Evolutionary conservation across 2,329 filamentous ascomycete species (phyloP).

Genomic region (Clonostachys rhizophaga): DNA sequence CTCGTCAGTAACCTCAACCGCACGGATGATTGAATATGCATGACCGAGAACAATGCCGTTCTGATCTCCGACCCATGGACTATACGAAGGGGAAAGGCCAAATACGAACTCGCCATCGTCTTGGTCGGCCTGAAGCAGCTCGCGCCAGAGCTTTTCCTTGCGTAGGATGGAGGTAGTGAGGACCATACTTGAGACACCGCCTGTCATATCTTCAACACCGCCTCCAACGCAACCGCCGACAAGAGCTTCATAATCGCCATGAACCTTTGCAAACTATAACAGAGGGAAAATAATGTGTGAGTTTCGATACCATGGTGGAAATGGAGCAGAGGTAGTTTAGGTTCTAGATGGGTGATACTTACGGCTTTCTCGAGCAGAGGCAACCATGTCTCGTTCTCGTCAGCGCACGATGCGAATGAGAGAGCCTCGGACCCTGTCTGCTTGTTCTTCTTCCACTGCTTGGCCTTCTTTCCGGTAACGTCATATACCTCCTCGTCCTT

Average conservation of each 20-base stretch:
- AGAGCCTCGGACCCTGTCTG: conserved; percentile 66
- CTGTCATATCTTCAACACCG: conserved; percentile 43
- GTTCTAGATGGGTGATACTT: conserved; percentile 3
- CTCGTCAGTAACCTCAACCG: conserved; percentile 35
- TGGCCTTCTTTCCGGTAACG: conserved; percentile 44
- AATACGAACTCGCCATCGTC: conserved; percentile 60
- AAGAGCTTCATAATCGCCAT: conserved; percentile 66
- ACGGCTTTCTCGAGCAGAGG: conserved; percentile 67
- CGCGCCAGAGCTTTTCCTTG: conserved; percentile 66
- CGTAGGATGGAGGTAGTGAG: conserved; percentile 54
- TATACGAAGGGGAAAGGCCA: conserved; percentile 24
- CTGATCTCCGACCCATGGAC: conserved; percentile 12
- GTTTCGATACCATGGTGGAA: neutral
- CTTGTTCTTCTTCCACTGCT: conserved; percentile 55
- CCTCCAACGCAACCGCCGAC: conserved; percentile 60
- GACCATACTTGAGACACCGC: conserved; percentile 52
- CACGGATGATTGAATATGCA: conserved; percentile 46
- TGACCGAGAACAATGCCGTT: conserved; percentile 39
- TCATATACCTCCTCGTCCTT: conserved; percentile 25
- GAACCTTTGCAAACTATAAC: conserved; percentile 61
- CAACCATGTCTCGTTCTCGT: conserved; percentile 70
- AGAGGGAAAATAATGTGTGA: neutral
- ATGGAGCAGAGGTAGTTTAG: no score
- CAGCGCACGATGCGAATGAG: conserved; percentile 65
- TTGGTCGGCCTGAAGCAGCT: conserved; percentile 54